phyloP scores from a whole-genome alignment of 1,139 yeast genomes.

The Protomyces inundatus region DNA sequence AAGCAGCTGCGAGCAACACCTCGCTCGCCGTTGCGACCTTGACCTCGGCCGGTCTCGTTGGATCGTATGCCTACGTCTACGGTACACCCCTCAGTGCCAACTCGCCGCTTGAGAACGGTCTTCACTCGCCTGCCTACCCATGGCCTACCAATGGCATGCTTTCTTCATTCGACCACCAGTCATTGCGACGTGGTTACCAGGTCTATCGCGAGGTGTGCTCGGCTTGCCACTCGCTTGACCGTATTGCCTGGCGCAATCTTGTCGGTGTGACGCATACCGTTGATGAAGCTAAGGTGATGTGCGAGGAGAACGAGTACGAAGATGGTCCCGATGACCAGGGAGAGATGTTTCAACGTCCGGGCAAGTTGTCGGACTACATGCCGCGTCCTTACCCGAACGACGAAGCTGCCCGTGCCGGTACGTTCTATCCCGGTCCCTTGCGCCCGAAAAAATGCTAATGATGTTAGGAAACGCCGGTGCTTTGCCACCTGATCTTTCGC shows the following conservation, averaged over 20 bases:
- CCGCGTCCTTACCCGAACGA: conserved; percentile 96
- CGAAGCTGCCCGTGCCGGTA: conserved; percentile 98
- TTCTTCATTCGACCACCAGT: conserved; percentile 76
- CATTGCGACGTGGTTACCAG: conserved; percentile 94
- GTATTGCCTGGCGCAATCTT: conserved; percentile 94
- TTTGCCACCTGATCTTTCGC: conserved; percentile 93
- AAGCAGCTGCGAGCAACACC: conserved; percentile 29
- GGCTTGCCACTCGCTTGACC: conserved; percentile 93
- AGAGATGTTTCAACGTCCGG: conserved; percentile 95
- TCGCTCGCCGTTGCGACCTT: conserved; percentile 33
- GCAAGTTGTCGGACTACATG: conserved; percentile 92
- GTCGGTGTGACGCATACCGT: conserved; percentile 96
- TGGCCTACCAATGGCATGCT: conserved; percentile 93
- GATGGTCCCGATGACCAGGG: conserved; percentile 99
- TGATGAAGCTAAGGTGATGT: conserved; percentile 85
- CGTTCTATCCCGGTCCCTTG: not conserved
- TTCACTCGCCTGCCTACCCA: conserved; percentile 85
- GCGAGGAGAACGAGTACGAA: conserved; percentile 95
- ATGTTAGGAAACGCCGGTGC: conserved; percentile 76
- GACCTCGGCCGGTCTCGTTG: conserved; percentile 34
- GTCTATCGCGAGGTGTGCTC: conserved; percentile 99
- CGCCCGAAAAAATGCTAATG: not conserved
- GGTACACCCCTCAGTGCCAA: conserved; percentile 85
- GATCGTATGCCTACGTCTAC: conserved; percentile 54
- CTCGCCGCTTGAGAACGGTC: conserved; percentile 99